phyloP scores from a whole-genome alignment of 2,329 filamentous ascomycete species.

The Spiromastix sp. region DNA sequence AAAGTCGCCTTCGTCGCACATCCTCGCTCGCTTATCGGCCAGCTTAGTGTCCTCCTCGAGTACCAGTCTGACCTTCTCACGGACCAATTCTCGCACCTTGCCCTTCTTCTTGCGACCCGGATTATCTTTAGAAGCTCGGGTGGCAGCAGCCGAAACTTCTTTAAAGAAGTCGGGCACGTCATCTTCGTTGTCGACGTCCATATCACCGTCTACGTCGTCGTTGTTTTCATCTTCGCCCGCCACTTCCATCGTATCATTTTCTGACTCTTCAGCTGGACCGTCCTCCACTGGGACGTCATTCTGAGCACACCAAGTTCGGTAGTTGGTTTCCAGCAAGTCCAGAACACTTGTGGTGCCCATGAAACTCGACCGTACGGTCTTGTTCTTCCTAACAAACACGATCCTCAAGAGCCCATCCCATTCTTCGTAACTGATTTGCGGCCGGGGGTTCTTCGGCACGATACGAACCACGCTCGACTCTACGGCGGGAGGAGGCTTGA shows the following conservation, averaged over 20 bases:
- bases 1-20: conserved; percentile 91
- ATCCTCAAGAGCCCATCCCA: conserved; percentile 85
- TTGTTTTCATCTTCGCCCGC: conserved; percentile 25
- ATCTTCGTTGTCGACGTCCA: conserved; percentile 45
- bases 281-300: conserved; percentile 73
- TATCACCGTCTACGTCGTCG: conserved; percentile 42
- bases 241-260: conserved; percentile 27
- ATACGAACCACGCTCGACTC: conserved; percentile 86
- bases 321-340: conserved; percentile 76
- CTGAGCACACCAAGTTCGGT: conserved; percentile 79
- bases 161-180: conserved; percentile 80
- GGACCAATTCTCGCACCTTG: conserved; percentile 70
- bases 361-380: conserved; percentile 73
- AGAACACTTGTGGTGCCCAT: conserved; percentile 71
- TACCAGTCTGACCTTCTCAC: conserved; percentile 76
- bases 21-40: conserved; percentile 67
- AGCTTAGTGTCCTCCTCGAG: conserved; percentile 71
- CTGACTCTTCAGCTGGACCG: conserved; percentile 31
- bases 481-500: conserved; percentile 86
- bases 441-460: conserved; percentile 74
- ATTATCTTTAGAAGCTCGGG: conserved; percentile 39
- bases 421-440: conserved; percentile 85
- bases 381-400: conserved; percentile 81
- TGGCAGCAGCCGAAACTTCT: conserved; percentile 39
- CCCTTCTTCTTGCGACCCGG: conserved; percentile 62